These are phyloP conservation scores for Saccharomyces hybrid DNA, from an alignment of 1,139 yeast genomes.

Conservation along the genomic window DNA sequence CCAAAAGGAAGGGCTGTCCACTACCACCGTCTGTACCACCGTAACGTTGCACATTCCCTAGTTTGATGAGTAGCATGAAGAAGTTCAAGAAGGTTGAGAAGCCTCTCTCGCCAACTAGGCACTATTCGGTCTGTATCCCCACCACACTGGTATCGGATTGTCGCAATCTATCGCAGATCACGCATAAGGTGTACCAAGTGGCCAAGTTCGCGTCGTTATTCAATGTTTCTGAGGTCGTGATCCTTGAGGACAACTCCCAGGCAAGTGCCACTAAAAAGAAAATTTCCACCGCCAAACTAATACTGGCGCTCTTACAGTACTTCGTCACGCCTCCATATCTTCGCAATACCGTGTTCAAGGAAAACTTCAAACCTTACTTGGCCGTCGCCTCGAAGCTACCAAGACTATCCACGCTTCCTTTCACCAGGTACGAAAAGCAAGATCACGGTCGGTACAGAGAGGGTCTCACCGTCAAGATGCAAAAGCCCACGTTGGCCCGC, in stretches of 20 bases:
- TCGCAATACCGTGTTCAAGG: constrained; percentile 53
- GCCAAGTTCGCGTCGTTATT: constrained; percentile 66
- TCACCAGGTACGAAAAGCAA: constrained; percentile 44
- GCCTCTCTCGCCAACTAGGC: constrained; percentile 20
- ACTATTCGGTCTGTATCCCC: constrained; percentile 55
- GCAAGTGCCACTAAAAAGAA: constrained; percentile 10
- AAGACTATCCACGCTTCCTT: constrained; percentile 63
- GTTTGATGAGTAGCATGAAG: constrained; percentile 4
- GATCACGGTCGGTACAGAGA: constrained; percentile 40
- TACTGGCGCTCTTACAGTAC: constrained; percentile 69
- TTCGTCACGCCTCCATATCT: constrained; percentile 84
- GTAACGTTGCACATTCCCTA: neutral
- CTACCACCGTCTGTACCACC: neutral
- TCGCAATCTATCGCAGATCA: constrained; percentile 60
- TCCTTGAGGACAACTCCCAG: constrained; percentile 41
- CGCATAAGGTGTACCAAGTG: constrained; percentile 65
- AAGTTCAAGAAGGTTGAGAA: constrained; percentile 21
- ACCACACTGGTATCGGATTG: constrained; percentile 55
- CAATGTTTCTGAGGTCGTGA: constrained; percentile 63
- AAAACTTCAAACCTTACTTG: constrained; percentile 40
- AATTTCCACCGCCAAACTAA: constrained; percentile 40
- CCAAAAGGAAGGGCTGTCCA: neutral
- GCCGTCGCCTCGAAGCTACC: constrained; percentile 65
- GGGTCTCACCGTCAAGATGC: constrained; percentile 62
- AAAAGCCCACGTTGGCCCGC: constrained; percentile 32